phyloP scores from a whole-genome alignment of 2,329 filamentous ascomycete species.

The Raffaelea ambrosiae region DNA sequence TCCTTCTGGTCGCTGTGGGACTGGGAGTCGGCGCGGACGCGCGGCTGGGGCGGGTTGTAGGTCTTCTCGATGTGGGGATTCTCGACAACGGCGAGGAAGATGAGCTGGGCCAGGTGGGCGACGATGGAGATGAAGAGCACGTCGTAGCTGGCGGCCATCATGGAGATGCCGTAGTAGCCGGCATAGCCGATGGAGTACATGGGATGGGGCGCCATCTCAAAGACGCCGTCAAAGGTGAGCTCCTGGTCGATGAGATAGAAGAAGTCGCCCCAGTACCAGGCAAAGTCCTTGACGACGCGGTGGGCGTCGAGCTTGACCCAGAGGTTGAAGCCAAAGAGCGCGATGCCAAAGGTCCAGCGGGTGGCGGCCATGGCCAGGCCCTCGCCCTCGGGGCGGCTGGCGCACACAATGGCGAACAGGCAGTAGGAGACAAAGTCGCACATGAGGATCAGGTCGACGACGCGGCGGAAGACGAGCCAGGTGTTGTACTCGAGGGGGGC shows the following conservation, averaged over 20 bases:
- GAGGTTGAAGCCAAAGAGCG: conserved; percentile 84
- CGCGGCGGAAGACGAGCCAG: conserved; percentile 90
- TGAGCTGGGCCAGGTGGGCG: conserved; percentile 89
- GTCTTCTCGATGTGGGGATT: conserved; percentile 97
- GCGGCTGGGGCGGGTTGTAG: conserved; percentile 83
- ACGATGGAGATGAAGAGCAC: conserved; percentile 95
- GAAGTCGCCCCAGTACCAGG: conserved; percentile 99
- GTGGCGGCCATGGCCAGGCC: conserved; percentile 56
- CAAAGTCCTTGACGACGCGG: conserved; percentile 95
- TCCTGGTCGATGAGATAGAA: conserved; percentile 98
- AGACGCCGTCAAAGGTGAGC: conserved; percentile 95
- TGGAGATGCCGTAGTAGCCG: conserved; percentile 95
- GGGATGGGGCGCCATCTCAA: conserved; percentile 96
- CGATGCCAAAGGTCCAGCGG: conserved; percentile 72
- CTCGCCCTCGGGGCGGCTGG: conserved; percentile 66
- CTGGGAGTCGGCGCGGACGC: conserved; percentile 26
- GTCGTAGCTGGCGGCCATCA: conserved; percentile 97
- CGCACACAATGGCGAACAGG: conserved; percentile 87
- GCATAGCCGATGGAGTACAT: conserved; percentile 99
- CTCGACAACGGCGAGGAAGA: conserved; percentile 84
- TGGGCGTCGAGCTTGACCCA: conserved; percentile 99
- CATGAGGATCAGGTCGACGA: conserved; percentile 96
- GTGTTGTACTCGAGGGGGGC: conserved; percentile 98
- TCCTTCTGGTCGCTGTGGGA: no score
- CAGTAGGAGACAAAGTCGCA: conserved; percentile 98